phyloP scores from a whole-genome alignment of 805 yeast genomes.

The Blastobotrys attinorum region DNA sequence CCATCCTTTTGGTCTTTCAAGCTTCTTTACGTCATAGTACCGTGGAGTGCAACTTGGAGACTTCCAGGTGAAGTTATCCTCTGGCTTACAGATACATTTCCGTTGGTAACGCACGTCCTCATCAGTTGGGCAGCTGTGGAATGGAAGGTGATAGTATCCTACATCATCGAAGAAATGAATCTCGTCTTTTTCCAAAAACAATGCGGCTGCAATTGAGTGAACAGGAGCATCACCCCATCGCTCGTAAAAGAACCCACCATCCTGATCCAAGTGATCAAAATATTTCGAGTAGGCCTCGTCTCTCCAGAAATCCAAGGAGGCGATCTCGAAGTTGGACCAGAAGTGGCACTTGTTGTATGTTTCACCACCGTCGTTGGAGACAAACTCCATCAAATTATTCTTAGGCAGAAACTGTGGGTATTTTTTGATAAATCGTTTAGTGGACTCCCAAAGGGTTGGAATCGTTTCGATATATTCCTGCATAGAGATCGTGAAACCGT shows the following conservation, averaged over 20 bases:
- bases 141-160: slow-evolving; percentile 51
- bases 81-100: slow-evolving; percentile 68
- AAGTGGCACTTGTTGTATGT: slow-evolving; percentile 79
- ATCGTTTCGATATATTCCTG: slow-evolving; percentile 66
- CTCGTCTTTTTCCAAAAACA: slow-evolving; percentile 42
- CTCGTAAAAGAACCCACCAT: slow-evolving; percentile 66
- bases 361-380: slow-evolving; percentile 62
- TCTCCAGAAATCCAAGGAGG: slow-evolving; percentile 50
- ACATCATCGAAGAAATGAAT: slow-evolving; percentile 54
- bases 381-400: slow-evolving; percentile 59
- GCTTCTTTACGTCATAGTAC: slow-evolving; percentile 26
- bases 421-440: slow-evolving; percentile 52
- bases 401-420: slow-evolving; percentile 52
- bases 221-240: slow-evolving; percentile 79
- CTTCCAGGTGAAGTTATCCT: slow-evolving; percentile 36
- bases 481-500: slow-evolving; percentile 70
- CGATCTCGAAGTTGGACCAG: slow-evolving; percentile 75
- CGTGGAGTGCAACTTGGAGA: slow-evolving; percentile 34
- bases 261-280: slow-evolving; percentile 48
- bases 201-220: slow-evolving; percentile 56
- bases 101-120: slow-evolving; percentile 41
- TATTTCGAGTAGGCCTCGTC: slow-evolving; percentile 43
- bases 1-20: slow-evolving; percentile 28
- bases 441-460: slow-evolving; percentile 67
- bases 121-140: slow-evolving; percentile 47